phyloP scores from a whole-genome alignment of 495 filamentous ascomycete genomes.

The Rusavskia elegans region DNA sequence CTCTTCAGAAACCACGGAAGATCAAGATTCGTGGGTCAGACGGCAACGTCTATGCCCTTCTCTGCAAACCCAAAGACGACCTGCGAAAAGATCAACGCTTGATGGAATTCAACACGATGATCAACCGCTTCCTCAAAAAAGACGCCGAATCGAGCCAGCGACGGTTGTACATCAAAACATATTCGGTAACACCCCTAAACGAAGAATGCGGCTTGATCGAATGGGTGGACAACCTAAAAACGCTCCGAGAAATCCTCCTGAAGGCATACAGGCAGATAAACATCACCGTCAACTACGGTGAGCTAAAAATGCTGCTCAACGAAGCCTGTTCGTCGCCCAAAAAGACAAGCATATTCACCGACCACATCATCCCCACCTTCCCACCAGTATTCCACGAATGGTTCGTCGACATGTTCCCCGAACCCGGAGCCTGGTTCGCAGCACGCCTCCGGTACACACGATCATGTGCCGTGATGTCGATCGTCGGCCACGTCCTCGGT shows the following conservation, averaged over 20 bases:
- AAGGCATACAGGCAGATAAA: constrained; percentile 56
- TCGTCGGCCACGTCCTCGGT: constrained; percentile 87
- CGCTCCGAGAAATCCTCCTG: constrained; percentile 81
- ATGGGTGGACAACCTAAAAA: constrained; percentile 95
- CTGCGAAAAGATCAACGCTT: constrained; percentile 90
- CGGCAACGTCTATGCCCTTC: constrained; percentile 68
- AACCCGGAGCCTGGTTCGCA: constrained; percentile 79
- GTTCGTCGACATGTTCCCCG: constrained; percentile 90
- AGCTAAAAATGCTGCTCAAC: constrained; percentile 40
- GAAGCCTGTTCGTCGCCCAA: constrained; percentile 35
- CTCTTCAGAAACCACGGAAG: constrained; percentile 81
- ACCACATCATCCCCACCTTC: constrained; percentile 46
- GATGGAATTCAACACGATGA: constrained; percentile 98
- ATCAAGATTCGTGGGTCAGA: constrained; percentile 80
- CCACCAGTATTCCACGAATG: constrained; percentile 78
- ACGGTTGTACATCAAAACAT: constrained; percentile 84
- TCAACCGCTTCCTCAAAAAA: constrained; percentile 81
- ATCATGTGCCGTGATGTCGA: constrained; percentile 92
- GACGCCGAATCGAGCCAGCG: constrained; percentile 81
- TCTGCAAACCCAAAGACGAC: constrained; percentile 97
- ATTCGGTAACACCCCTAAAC: constrained; percentile 88
- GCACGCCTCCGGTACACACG: constrained; percentile 84
- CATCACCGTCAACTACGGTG: constrained; percentile 41
- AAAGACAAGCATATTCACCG: constrained; percentile 52
- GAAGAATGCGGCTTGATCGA: constrained; percentile 97